Percentiles rank a stretch among this genome's conserved stretches.
These are phyloP conservation scores for Chionographis japonica DNA, from an alignment of 106 monocot species.

Conservation along the genomic window DNA sequence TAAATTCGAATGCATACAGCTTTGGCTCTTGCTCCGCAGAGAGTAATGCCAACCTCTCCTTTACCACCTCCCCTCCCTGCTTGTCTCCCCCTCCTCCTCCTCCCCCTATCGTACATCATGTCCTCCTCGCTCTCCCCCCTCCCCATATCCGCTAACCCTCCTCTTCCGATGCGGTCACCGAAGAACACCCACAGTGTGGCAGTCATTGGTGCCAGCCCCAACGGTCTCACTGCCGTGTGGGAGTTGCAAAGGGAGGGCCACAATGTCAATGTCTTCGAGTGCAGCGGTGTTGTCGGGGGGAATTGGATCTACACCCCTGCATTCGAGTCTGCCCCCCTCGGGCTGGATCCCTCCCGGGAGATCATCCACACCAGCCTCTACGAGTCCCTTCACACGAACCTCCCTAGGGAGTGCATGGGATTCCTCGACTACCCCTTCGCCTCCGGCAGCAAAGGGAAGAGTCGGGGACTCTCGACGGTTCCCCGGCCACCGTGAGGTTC, in stretches of 20 bases:
- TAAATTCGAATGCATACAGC: too few relatives aligned
- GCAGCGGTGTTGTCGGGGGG: constrained; percentile 50
- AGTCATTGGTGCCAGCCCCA: constrained; percentile 85
- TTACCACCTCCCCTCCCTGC: too few relatives aligned
- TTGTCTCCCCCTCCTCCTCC: too few relatives aligned
- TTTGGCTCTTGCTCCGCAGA: too few relatives aligned
- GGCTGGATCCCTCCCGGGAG: constrained; percentile 31
- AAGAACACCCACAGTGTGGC: constrained; percentile 44
- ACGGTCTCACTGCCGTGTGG: constrained; percentile 77
- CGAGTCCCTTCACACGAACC: constrained; percentile 80
- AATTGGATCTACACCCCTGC: constrained; percentile 83
- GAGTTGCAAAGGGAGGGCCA: constrained; percentile 78
- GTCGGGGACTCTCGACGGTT: constrained; percentile 50
- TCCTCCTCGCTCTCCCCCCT: too few relatives aligned
- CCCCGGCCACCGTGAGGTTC: constrained; percentile 73
- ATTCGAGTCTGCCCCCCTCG: constrained; percentile 58
- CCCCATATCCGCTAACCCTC: neutral
- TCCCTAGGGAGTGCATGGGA: constrained; percentile 87
- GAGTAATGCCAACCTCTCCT: too few relatives aligned
- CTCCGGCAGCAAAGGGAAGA: constrained; percentile 1
- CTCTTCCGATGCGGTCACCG: neutral
- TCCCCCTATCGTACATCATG: too few relatives aligned
- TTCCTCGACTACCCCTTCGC: constrained; percentile 86
- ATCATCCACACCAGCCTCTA: constrained; percentile 78
- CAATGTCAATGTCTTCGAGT: constrained; percentile 77